Conservation (phyloP, 2,329 filamentous ascomycete species). For the Aurifilum marmelostoma region DNA sequence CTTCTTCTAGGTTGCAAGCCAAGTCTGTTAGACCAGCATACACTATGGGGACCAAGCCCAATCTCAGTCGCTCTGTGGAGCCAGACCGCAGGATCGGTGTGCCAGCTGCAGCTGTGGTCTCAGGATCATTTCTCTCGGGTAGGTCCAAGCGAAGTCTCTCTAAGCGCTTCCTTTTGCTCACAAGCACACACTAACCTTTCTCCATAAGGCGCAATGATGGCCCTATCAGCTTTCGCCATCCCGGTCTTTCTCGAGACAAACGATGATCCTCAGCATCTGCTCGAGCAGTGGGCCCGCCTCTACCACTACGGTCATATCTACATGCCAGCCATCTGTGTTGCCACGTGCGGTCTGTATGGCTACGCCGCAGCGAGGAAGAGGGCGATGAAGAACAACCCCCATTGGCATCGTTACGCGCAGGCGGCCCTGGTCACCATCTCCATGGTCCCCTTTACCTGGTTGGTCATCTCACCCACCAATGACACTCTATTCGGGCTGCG, state of each 20-base stretch:
- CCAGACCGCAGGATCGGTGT: not conserved
- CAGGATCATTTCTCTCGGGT: constrained; percentile 18
- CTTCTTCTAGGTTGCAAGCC: too few species aligned
- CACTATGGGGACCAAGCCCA: not conserved
- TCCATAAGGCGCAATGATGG: constrained; percentile 17
- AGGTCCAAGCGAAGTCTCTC: not conserved
- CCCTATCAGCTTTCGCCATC: constrained; percentile 36
- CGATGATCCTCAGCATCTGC: constrained; percentile 33
- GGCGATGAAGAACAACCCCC: constrained; percentile 29
- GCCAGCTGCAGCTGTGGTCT: constrained; percentile 4
- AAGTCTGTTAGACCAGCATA: not conserved
- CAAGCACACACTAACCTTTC: not conserved
- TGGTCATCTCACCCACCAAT: constrained; percentile 42
- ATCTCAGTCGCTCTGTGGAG: not conserved
- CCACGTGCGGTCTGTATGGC: constrained; percentile 34
- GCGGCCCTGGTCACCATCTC: constrained; percentile 27
- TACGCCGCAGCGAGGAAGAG: constrained; percentile 35
- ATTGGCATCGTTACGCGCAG: constrained; percentile 3
- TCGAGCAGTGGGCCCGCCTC: constrained; percentile 39
- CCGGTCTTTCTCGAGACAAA: constrained; percentile 40
- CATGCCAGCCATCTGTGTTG: constrained; percentile 37
- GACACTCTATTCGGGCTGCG: constrained; percentile 25
- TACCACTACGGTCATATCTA: constrained; percentile 40
- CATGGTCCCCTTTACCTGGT: constrained; percentile 44
- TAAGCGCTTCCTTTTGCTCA: not conserved